Evolutionary conservation across 306 rosid genomes (phyloP).

Genomic region (Fragaria iinumae): DNA sequence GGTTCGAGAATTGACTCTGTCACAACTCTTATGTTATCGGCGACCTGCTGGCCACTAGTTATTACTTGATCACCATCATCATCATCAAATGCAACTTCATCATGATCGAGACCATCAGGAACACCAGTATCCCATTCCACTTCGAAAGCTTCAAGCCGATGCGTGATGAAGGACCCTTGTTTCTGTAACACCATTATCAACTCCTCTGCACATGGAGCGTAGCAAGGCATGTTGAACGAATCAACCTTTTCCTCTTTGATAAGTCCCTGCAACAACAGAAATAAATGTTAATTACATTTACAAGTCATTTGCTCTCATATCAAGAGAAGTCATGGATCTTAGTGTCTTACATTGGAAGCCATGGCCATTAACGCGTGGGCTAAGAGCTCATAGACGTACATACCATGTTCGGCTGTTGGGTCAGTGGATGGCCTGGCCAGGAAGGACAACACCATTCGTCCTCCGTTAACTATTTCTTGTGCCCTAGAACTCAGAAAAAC

Average conservation of each 20-base stretch:
- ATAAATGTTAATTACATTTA: too few relatives aligned
- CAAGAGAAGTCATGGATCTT: too few relatives aligned
- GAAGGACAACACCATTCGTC: too few relatives aligned
- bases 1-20: slow-evolving; percentile 60
- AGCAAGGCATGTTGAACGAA: slow-evolving; percentile 62
- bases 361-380: too few relatives aligned
- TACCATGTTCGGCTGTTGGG: too few relatives aligned
- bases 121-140: slow-evolving; percentile 54
- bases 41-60: slow-evolving; percentile 42
- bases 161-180: slow-evolving; percentile 59
- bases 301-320: too few relatives aligned
- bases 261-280: slow-evolving; percentile 29
- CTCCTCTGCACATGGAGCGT: slow-evolving; percentile 59
- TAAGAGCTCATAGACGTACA: too few relatives aligned
- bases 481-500: too few relatives aligned
- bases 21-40: slow-evolving; percentile 54
- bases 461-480: too few relatives aligned
- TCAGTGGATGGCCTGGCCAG: too few relatives aligned
- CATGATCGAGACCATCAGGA: neutral
- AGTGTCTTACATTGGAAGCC: too few relatives aligned
- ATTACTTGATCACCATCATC: neutral
- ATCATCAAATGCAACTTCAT: neutral
- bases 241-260: slow-evolving; percentile 63
- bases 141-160: slow-evolving; percentile 30
- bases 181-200: slow-evolving; percentile 38